phyloP scores from a whole-genome alignment of 2,329 filamentous ascomycete genomes.

The Fusarium coicis region DNA sequence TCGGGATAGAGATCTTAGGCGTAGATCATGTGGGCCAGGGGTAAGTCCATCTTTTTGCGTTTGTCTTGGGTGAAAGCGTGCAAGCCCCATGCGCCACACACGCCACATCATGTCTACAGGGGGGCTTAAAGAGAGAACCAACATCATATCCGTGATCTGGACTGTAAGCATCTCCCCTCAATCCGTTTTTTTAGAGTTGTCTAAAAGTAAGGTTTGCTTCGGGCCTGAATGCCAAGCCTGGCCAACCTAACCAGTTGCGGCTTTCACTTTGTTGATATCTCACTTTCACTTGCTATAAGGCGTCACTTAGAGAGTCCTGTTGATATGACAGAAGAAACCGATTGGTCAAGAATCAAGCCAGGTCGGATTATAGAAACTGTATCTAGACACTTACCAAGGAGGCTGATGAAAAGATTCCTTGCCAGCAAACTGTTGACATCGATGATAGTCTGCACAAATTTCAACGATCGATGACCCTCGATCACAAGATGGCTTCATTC shows the following conservation, averaged over 20 bases:
- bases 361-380: constrained; percentile 11
- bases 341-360: constrained; percentile 10
- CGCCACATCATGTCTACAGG: constrained; percentile 7
- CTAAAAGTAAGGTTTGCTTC: constrained; percentile 1
- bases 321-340: not conserved
- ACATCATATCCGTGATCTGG: constrained; percentile 4
- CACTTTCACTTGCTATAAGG: not conserved
- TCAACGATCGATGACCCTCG: not conserved
- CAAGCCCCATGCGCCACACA: constrained; percentile 22
- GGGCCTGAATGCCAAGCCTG: constrained; percentile 31
- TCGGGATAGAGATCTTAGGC: constrained; percentile 16
- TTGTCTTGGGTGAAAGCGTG: constrained; percentile 28
- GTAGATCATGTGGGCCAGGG: constrained; percentile 3
- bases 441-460: not conserved
- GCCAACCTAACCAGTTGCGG: constrained; percentile 26
- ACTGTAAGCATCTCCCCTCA: constrained; percentile 3
- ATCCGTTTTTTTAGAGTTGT: constrained; percentile 24
- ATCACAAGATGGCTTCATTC: not conserved
- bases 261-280: not conserved
- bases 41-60: constrained; percentile 10
- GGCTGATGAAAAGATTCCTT: constrained; percentile 15
- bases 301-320: not conserved
- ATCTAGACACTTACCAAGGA: constrained; percentile 9
- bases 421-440: not conserved
- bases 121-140: not conserved